Base-by-base conservation (phyloP, 208 protist species). In the Trypanosoma vivax region DNA sequence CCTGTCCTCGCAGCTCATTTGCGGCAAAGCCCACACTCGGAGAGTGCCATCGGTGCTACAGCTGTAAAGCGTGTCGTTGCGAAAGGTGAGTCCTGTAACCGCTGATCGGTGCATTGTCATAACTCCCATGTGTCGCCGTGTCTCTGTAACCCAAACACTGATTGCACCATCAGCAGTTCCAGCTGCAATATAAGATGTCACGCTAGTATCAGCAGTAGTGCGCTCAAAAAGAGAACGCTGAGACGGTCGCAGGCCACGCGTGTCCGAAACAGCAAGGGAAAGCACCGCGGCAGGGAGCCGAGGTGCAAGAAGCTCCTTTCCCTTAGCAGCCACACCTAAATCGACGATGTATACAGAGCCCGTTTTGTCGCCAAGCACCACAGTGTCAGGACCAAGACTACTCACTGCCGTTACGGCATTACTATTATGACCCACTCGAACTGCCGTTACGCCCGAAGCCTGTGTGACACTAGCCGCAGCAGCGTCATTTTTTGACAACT, bases 291-390 rank as follows among this genome's bases (percentile, higher is more conserved):
- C 67, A 1, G 69, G 51, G 46, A 94, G 60, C 19, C 53, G 53
- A 11, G 87, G 87, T 55, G 70, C 68, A 10, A 94, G 67, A 50
- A 94, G 49, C 0, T 27, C 18, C 18, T 70, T 70, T 21, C 45
- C 37, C 33, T 35, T 53, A 18, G 38, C 50, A 30, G 24, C 39
- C 31, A 37, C n/a, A 21, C 28, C 5, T 38, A 86, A 30, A 50
- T 84, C 70, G 1, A 61, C 71, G 3, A 84, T 18, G 55, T 87
- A 93, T 14, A 92, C 83, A 19, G 79, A 73, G 0, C 88, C 88
- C 1, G 85, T 73, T 60, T 95, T 95, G 50, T 95, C 88, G 25
- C 88, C 88, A 27, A 88, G 76, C 6, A 85, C 73, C 23, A 94
- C 59, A 24, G 82, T 47, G 11, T 88, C 73, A 0, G 30, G 41